Percentiles rank a stretch among this genome's conserved stretches.
Conservation (phyloP, 1,284 basidiomycete species). For the Boletus austroedulis region DNA sequence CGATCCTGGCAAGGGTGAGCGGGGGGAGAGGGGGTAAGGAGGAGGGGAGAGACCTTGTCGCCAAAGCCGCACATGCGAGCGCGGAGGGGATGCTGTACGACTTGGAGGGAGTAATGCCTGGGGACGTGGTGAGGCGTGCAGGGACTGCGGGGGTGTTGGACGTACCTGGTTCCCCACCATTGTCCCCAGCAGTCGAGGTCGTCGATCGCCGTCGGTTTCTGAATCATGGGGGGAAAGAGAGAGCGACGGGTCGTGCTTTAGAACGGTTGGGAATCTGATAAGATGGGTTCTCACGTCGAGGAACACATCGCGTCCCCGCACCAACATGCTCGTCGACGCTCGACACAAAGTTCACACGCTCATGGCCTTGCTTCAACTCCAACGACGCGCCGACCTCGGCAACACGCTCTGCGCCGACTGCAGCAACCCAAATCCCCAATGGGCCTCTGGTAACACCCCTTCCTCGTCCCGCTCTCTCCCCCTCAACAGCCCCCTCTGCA, state of each 20-base stretch:
- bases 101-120: slow-evolving; percentile 74
- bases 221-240: background rate
- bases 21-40: background rate
- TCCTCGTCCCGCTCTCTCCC: background rate
- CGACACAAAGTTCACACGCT: background rate
- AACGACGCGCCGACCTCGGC: slow-evolving; percentile 61
- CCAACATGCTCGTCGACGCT: too few species aligned
- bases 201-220: background rate
- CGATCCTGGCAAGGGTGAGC: slow-evolving; percentile 61
- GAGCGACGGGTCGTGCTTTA: background rate
- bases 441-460: slow-evolving; percentile 67
- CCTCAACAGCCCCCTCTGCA: slow-evolving; percentile 17
- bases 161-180: slow-evolving; percentile 56
- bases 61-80: slow-evolving; percentile 94
- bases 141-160: background rate
- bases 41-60: slow-evolving; percentile 67
- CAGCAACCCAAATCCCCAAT: slow-evolving; percentile 83
- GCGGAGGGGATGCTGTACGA: slow-evolving; percentile 82
- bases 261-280: slow-evolving; percentile 19
- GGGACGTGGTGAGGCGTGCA: slow-evolving; percentile 4
- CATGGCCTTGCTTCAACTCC: slow-evolving; percentile 44
- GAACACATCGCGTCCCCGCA: too few species aligned
- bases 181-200: slow-evolving; percentile 52
- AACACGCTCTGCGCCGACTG: slow-evolving; percentile 85
- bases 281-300: slow-evolving; percentile 37